phyloP scores from a whole-genome alignment of 2,329 filamentous ascomycete genomes.

The Apiospora koreana region DNA sequence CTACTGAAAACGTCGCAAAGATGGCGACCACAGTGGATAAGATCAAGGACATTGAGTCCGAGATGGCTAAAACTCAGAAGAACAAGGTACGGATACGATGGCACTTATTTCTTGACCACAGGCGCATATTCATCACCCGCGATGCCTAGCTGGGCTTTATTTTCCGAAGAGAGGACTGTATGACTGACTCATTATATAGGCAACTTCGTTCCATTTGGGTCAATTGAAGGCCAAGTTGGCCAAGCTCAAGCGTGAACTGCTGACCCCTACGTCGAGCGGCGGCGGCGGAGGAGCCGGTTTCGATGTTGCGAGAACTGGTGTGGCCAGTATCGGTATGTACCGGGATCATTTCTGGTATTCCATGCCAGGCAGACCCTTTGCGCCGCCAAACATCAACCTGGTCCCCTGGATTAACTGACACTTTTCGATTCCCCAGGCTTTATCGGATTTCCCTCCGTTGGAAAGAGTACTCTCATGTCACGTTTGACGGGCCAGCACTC shows the following conservation, averaged over 20 bases:
- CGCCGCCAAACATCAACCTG: not conserved
- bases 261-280: slow-evolving; percentile 78
- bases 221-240: slow-evolving; percentile 98
- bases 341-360: no score
- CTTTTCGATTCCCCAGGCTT: slow-evolving; percentile 53
- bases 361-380: not conserved
- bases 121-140: not conserved
- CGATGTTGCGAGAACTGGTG: slow-evolving; percentile 96
- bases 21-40: slow-evolving; percentile 99
- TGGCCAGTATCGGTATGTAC: slow-evolving; percentile 73
- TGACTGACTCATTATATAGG: slow-evolving; percentile 30
- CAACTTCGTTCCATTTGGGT: slow-evolving; percentile 88
- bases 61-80: slow-evolving; percentile 98
- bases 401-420: not conserved
- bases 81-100: slow-evolving; percentile 61
- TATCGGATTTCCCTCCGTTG: slow-evolving; percentile 97
- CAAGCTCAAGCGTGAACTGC: slow-evolving; percentile 93
- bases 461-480: slow-evolving; percentile 98
- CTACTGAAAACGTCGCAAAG: slow-evolving; percentile 40
- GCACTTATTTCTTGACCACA: not conserved
- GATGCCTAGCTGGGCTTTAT: not conserved
- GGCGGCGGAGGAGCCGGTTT: slow-evolving; percentile 88
- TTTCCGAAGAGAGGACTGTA: not conserved
- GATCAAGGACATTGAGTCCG: slow-evolving; percentile 97
- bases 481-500: slow-evolving; percentile 93